Evolutionary conservation across 345 rosid species (phyloP).

Genomic region (Salix viminalis): DNA sequence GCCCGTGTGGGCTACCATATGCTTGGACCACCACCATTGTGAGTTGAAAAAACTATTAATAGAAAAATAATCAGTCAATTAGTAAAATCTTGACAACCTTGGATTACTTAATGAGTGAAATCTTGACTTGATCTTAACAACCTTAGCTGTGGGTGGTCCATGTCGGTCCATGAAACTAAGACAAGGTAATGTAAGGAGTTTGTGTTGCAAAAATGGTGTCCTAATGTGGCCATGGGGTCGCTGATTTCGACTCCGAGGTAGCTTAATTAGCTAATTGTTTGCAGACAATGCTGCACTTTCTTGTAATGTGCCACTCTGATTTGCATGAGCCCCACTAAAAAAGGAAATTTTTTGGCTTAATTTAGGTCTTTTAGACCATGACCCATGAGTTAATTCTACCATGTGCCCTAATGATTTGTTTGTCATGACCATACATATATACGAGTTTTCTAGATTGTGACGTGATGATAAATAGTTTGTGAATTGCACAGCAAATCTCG

Average conservation of each 20-base stretch:
- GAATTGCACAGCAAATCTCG: accelerated
- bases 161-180: neutral
- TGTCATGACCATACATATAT: neutral
- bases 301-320: neutral
- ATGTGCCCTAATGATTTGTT: neutral
- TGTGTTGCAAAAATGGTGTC: neutral
- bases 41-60: neutral
- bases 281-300: conserved; percentile 1
- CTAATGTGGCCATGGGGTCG: neutral
- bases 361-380: neutral
- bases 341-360: neutral
- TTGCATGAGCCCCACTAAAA: neutral
- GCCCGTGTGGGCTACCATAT: neutral
- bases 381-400: neutral
- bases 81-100: too few relatives aligned
- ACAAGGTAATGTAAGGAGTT: neutral
- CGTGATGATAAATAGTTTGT: too few relatives aligned
- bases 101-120: neutral
- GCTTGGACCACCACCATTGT: too few relatives aligned
- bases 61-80: neutral
- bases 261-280: neutral
- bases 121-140: neutral
- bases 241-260: neutral
- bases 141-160: neutral
- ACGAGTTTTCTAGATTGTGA: too few relatives aligned